Evolutionary conservation across 1,139 yeast species (phyloP).

Genomic region (Nakaseomyces bracarensis): DNA sequence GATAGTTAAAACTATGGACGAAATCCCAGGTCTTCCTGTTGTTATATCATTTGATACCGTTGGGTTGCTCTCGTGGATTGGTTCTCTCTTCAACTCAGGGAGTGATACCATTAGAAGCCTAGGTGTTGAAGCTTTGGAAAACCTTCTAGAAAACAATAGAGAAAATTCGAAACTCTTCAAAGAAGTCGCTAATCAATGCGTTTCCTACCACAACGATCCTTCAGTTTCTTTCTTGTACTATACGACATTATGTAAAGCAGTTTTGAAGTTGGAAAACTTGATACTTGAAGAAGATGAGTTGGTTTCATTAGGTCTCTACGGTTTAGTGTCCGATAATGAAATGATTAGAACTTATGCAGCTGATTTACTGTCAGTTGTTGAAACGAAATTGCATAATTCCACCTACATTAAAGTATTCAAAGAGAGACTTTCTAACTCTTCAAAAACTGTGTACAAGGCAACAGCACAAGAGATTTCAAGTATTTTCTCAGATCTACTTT

Average conservation of each 20-base stretch:
- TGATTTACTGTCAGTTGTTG: slow-evolving; percentile 30
- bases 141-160: slow-evolving; percentile 54
- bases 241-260: slow-evolving; percentile 56
- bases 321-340: slow-evolving; percentile 28
- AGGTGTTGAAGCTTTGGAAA: slow-evolving; percentile 67
- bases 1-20: slow-evolving; percentile 44
- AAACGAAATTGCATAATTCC: slow-evolving; percentile 29
- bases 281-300: slow-evolving; percentile 31
- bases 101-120: slow-evolving; percentile 52
- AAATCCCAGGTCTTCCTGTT: slow-evolving; percentile 33
- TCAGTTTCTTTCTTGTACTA: slow-evolving; percentile 62
- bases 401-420: slow-evolving; percentile 32
- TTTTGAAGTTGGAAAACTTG: slow-evolving; percentile 24
- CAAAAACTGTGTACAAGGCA: slow-evolving; percentile 31
- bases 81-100: slow-evolving; percentile 53
- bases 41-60: slow-evolving; percentile 62
- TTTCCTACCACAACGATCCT: slow-evolving; percentile 44
- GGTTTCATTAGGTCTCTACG: slow-evolving; percentile 31
- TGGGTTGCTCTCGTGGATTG: slow-evolving; percentile 70
- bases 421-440: slow-evolving; percentile 30
- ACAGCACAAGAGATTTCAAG: slow-evolving; percentile 33
- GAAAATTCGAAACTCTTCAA: slow-evolving; percentile 49
- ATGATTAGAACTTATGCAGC: slow-evolving; percentile 30
- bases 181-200: slow-evolving; percentile 64
- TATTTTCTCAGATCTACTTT: slow-evolving; percentile 31